Base-by-base conservation (phyloP, 2,329 filamentous ascomycete genomes). In the Akanthomyces dipterigenus region DNA sequence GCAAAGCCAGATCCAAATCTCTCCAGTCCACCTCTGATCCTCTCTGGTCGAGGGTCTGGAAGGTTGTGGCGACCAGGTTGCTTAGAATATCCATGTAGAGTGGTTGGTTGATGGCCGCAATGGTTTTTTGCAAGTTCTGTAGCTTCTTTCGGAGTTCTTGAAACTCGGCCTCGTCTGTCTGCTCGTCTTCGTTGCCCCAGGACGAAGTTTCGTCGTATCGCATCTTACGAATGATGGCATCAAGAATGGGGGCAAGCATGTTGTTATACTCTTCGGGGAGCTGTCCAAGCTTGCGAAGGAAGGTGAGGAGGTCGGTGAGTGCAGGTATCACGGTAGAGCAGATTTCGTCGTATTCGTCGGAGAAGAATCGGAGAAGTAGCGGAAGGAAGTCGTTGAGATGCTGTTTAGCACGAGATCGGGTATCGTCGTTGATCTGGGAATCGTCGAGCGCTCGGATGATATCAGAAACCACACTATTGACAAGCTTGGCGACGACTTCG, bases 261-360 rank as follows among this genome's bases (percentile, higher is more conserved):
- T 85, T 82, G n/a, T 85, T 81, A 73, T 96, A 95, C 60, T 89
- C 84, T 53, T 82, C 77, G 20, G 89, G 87, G n/a, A 96, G 80
- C 22, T 85, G 80, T 14, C 88, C 83, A 42, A 92, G 80, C 74
- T 93, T 96, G 62, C 95, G 88, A 65, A 98, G 83, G 72, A 96
- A 93, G 31, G 91, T 92, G 63, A 99, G 83, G 54, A 98, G 84
- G 69, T 99, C 96, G 54, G 91, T 96, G 60, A 98, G 85, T 42
- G 91, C 93, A 24, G 93, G 90, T 64, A 99, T 96, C 62, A 98
- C 91, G 14, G 91, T 95, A 40, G 93, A 96, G 79, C 95, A 98
- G 67, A 99, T 88, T 77, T 99, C 95, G 74, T 99, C 95, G 73
- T 96, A 99, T 72, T 99, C 93, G 74, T 99, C 95, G 26, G 92